These are phyloP conservation scores for Backusella circina DNA, from an alignment of 192 early-diverging fungal genomes.

Conservation along the genomic window DNA sequence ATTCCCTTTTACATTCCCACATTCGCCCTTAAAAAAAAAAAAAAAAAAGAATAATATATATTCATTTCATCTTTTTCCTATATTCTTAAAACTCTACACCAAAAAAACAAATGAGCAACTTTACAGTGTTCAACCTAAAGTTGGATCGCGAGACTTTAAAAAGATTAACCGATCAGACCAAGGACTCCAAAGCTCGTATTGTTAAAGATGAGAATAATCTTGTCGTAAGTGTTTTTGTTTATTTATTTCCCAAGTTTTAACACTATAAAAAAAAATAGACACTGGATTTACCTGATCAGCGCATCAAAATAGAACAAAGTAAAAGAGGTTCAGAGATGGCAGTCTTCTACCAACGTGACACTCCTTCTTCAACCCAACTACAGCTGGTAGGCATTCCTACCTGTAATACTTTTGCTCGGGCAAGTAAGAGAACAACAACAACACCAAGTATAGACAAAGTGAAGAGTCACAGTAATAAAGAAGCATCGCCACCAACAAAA, in stretches of 20 bases:
- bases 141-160: not conserved
- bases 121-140: not conserved
- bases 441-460: not conserved
- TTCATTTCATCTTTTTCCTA: not conserved
- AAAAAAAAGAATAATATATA: not conserved
- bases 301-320: not conserved
- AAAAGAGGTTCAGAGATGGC: conserved; percentile 4
- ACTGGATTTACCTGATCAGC: not conserved
- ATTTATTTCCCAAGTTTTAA: too few relatives aligned
- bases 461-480: not conserved
- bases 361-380: not conserved
- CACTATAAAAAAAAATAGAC: not conserved
- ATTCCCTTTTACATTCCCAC: not conserved
- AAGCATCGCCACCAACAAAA: not conserved
- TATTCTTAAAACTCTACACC: not conserved
- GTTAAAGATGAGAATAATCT: not conserved
- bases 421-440: not conserved
- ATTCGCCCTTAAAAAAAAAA: not conserved
- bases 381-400: not conserved
- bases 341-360: conserved; percentile 1
- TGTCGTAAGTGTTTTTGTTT: not conserved
- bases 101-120: not conserved
- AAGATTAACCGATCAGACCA: not conserved
- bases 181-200: not conserved
- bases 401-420: not conserved